Evolutionary conservation across 257 asterid species (phyloP), one percentile per base, ranked within the genome.

Genomic region (Penstemon eatonii): DNA sequence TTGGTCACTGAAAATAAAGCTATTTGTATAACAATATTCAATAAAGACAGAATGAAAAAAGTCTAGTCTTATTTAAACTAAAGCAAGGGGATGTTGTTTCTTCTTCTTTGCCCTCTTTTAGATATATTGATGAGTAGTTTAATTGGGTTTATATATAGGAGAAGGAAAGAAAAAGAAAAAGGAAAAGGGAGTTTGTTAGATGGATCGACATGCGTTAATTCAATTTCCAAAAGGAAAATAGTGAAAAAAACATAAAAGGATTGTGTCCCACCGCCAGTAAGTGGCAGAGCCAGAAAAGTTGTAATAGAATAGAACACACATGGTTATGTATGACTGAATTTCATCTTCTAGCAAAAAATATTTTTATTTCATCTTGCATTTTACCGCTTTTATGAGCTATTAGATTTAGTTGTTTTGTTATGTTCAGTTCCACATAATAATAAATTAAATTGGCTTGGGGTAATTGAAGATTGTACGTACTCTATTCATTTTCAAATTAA

Each of bases 1-100:
- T 71, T 49, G 68, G 80, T 73, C 76, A 78, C 79, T 69, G 5
- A 50, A 79, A 67, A 46, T 68, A 78, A 78, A 74, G 75, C 61
- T 70, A 37, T 67, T 69, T 60, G 56, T 60, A 8, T 56, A 68
- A 55, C 71, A 60, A 77, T 38, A 52, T 44, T 5, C 49, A 61
- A 11, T 38, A 40, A 56, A 56, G 51, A 36, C 25, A 36, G 44
- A 50, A 56, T 49, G 38, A 39, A 51, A 58, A 50, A 51, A 43
- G 41, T 50, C 54, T 43, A 43, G 41, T 50, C 54, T 43, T 60
- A 44, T 61, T 42, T 60, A 39, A 60, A 68, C 50, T 43, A 74
- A 67, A 67, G 72, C 72, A 73, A 41, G 53, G 15, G 3, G 18
- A 15, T 13, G 7, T 10, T 60, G 13, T 38, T 4, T 12, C 4